These are phyloP conservation scores for Adansonia gregorii DNA, from an alignment of 441 rosid species.

Conservation along the genomic window DNA sequence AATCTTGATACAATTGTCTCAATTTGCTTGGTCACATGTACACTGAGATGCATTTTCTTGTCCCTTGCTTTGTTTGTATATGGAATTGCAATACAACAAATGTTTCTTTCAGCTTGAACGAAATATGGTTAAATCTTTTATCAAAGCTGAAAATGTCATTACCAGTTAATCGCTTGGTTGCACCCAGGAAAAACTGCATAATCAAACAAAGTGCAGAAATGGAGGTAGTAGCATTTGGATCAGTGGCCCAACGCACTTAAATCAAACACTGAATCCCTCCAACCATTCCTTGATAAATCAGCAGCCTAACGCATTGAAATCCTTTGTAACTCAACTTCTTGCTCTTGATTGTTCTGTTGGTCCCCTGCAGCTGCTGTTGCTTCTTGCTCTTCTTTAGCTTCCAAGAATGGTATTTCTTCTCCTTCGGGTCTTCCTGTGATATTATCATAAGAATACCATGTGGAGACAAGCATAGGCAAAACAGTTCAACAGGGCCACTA, in stretches of 20 bases:
- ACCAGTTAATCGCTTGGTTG: too few relatives aligned
- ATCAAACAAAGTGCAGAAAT: too few relatives aligned
- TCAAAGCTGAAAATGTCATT: background rate
- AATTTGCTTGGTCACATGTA: background rate
- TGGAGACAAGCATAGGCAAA: slow-evolving; percentile 12
- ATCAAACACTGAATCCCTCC: too few relatives aligned
- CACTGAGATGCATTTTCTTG: background rate
- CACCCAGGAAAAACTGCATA: too few relatives aligned
- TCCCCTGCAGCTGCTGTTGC: background rate
- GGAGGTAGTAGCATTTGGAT: background rate
- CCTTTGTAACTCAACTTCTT: background rate
- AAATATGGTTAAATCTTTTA: background rate
- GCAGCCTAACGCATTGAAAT: background rate
- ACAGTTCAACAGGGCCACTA: background rate
- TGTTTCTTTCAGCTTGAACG: background rate
- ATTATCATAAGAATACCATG: background rate
- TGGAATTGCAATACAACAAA: background rate
- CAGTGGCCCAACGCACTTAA: too few relatives aligned
- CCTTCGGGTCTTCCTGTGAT: background rate
- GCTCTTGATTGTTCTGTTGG: background rate
- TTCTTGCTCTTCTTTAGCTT: background rate
- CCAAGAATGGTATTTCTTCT: slow-evolving; percentile 15
- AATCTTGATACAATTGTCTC: background rate
- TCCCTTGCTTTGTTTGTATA: background rate
- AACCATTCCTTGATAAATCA: too few relatives aligned